These are phyloP conservation scores for Cornus kousa DNA, from an alignment of 148 eudicot genomes.

Conservation along the genomic window DNA sequence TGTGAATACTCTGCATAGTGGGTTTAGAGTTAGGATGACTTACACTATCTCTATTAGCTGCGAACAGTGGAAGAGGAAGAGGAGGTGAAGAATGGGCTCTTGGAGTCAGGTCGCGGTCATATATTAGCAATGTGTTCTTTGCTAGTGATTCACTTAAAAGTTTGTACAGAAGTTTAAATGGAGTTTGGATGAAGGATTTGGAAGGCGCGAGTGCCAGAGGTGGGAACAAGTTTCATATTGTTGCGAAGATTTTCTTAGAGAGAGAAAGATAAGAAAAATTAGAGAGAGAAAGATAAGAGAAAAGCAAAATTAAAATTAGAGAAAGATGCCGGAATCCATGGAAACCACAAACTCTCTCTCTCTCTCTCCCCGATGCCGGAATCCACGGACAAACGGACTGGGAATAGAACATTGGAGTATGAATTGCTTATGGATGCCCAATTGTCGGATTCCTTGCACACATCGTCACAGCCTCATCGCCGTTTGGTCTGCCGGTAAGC, in stretches of 20 bases:
- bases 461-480: too few species aligned
- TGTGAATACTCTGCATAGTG: background rate
- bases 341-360: too few species aligned
- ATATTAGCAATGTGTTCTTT: slow-evolving; percentile 11
- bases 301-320: too few species aligned
- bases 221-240: slow-evolving; percentile 6
- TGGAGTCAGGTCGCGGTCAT: background rate
- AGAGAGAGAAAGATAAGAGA: too few species aligned
- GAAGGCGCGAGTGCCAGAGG: background rate
- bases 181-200: slow-evolving; percentile 9
- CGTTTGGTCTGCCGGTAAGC: too few species aligned
- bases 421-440: too few species aligned
- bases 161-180: slow-evolving; percentile 1
- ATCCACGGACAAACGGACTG: too few species aligned
- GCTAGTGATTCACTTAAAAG: background rate
- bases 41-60: slow-evolving; percentile 18
- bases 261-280: too few species aligned
- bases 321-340: too few species aligned
- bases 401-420: too few species aligned
- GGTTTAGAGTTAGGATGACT: slow-evolving; percentile 13
- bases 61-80: slow-evolving; percentile 11
- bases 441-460: too few species aligned
- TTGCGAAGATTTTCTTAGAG: slow-evolving; percentile 17
- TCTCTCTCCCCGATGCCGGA: too few species aligned
- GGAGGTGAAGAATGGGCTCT: background rate